A percentile compares a stretch with the other conserved stretches of the same genome.
These are phyloP conservation scores for Boletus speciosus DNA, from an alignment of 768 basidiomycete genomes.

Conservation along the genomic window DNA sequence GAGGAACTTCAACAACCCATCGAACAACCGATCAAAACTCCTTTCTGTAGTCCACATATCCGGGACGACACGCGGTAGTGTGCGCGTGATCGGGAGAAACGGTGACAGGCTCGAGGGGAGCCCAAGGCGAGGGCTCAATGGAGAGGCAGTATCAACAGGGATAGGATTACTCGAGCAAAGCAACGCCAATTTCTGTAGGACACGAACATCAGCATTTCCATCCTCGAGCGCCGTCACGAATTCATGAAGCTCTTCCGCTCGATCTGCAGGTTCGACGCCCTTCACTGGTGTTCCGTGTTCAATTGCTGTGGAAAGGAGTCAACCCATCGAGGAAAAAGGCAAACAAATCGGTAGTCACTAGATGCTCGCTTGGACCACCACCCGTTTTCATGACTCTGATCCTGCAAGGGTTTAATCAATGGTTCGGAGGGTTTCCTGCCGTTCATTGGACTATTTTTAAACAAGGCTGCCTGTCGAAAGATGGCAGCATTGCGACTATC, in stretches of 20 bases:
- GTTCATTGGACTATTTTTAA: slow-evolving; percentile 75
- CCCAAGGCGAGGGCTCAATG: slow-evolving; percentile 49
- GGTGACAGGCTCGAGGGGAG: slow-evolving; percentile 59
- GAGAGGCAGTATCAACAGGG: slow-evolving; percentile 41
- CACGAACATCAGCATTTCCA: slow-evolving; percentile 47
- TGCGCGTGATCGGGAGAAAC: slow-evolving; percentile 38
- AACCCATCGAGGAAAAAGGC: slow-evolving; percentile 1
- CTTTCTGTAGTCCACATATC: slow-evolving; percentile 74
- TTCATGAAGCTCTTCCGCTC: slow-evolving; percentile 48
- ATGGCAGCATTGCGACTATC: slow-evolving; percentile 53
- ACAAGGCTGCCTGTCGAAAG: slow-evolving; percentile 72
- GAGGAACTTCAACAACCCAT: slow-evolving; percentile 60
- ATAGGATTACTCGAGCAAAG: slow-evolving; percentile 61
- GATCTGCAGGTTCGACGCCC: slow-evolving; percentile 37
- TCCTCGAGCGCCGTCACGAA: slow-evolving; percentile 54
- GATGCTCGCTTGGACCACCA: slow-evolving; percentile 84
- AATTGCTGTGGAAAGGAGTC: slow-evolving; percentile 28
- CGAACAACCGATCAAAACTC: slow-evolving; percentile 67
- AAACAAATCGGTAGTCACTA: slow-evolving; percentile 43
- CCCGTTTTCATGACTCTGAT: slow-evolving; percentile 62
- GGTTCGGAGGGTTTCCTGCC: slow-evolving; percentile 48
- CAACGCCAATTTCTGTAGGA: slow-evolving; percentile 63
- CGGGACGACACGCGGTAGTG: slow-evolving; percentile 41
- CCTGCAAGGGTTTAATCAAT: slow-evolving; percentile 66
- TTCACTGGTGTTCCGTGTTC: slow-evolving; percentile 47